These are phyloP conservation scores for Tetrahymena malaccensis DNA, from an alignment of 73 alveolate species.

Conservation along the genomic window DNA sequence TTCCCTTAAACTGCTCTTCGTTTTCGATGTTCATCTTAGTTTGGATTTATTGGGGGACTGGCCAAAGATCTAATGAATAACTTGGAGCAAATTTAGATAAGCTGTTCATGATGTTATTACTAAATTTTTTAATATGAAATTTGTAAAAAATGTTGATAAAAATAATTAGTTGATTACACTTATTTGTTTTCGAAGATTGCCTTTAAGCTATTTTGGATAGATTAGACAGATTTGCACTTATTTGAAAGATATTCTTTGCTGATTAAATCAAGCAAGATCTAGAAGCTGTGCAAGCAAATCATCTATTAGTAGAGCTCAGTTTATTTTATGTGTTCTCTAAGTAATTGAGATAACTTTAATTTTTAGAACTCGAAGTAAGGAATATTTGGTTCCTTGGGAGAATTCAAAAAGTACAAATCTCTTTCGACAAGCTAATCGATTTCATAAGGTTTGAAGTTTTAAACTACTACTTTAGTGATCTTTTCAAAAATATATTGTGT, in stretches of 20 bases:
- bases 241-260: background rate
- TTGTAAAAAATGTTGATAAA: background rate
- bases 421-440: background rate
- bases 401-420: background rate
- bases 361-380: background rate
- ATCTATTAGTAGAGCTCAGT: background rate
- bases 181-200: background rate
- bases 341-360: background rate
- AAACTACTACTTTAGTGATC: background rate
- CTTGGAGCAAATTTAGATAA: background rate
- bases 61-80: background rate
- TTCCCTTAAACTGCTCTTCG: background rate
- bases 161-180: background rate
- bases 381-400: background rate
- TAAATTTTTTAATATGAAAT: background rate
- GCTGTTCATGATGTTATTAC: background rate
- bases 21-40: background rate
- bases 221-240: background rate
- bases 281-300: background rate
- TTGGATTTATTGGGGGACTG: background rate
- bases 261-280: background rate
- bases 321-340: background rate
- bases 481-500: background rate
- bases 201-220: background rate
- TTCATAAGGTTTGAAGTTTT: background rate